Evolutionary conservation across 139 green algal genomes (phyloP), one percentile per base, ranked within the genome.

Genomic region (Chlorella sp.): DNA sequence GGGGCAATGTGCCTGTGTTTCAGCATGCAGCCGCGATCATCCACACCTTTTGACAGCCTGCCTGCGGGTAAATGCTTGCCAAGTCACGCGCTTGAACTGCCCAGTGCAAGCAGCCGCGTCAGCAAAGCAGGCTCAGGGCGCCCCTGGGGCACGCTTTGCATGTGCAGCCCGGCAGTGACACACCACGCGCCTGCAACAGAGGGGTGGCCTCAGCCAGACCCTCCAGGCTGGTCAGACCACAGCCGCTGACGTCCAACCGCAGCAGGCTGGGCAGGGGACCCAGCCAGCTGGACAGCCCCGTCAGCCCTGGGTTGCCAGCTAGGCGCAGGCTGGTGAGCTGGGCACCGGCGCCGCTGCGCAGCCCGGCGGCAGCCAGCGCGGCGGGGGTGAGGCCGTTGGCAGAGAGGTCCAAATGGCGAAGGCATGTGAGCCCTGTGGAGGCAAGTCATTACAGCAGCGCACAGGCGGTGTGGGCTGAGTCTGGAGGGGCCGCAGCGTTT

Each of bases 191-290:
- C 61, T 86, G 76, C 79, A 90, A 40, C 78, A 90, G 79, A 9
- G 87, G 87, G 2, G 57, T 64, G 15, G 76, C 64, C 2, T 30
- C 79, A 2, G 42, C 79, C 78, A 90, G 77, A 12, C 87, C 87
- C 0, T 66, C 78, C 60, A 90, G 32, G 60, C 78, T 81, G 40
- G 30, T 16, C 28, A 90, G 39, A 21, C 16, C 21, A n/a, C 85
- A 86, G 64, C 61, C 39, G 32, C 60, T 81, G 40, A 90, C 15
- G 32, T 90, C 87, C 78, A 90, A 39, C 18, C 15, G 78, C 39
- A 86, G 30, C 61, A 90, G 87, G 79, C 61, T 64, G 18, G 87
- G 61, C 30, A 87, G 79, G 0, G 57, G 57, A 30, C 73, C 73
- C 75, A 90, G 36, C 75, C 60, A 85, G 37, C 40, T 60, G 32